Percentiles rank a stretch among this genome's conserved stretches.
phyloP scores from a whole-genome alignment of 768 basidiomycete genomes.

The Termitomyces eurrhizus region DNA sequence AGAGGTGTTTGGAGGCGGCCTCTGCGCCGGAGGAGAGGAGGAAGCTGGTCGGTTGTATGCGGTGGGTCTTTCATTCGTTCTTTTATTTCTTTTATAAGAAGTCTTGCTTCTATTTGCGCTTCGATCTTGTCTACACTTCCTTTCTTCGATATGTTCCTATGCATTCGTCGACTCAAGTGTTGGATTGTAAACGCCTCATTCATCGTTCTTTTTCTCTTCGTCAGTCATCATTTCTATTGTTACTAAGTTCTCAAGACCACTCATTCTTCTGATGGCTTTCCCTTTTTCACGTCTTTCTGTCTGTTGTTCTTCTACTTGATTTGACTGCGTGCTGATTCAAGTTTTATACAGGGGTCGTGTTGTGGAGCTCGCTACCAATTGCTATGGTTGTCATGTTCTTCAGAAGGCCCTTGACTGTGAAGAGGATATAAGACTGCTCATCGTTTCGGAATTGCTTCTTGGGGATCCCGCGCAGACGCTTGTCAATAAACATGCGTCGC shows the following conservation, averaged over 20 bases:
- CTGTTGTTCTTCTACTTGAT: not conserved
- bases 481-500: constrained; percentile 87
- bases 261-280: not conserved
- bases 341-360: constrained; percentile 57
- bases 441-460: constrained; percentile 79
- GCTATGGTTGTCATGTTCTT: constrained; percentile 86
- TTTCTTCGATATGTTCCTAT: too few relatives aligned
- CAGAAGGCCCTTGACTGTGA: constrained; percentile 91
- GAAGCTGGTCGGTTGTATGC: constrained; percentile 85
- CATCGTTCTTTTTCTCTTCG: too few relatives aligned
- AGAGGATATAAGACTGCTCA: constrained; percentile 77
- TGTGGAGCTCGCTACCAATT: constrained; percentile 84
- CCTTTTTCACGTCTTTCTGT: not conserved
- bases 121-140: too few relatives aligned
- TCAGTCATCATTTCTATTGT: not conserved
- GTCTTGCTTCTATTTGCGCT: not conserved
- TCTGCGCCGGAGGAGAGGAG: constrained; percentile 69
- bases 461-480: constrained; percentile 84
- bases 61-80: constrained; percentile 35
- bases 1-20: constrained; percentile 81
- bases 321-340: not conserved
- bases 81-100: not conserved
- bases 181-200: too few relatives aligned
- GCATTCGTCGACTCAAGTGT: not conserved
- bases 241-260: not conserved